Conservation (phyloP, 148 eudicot genomes). For the Pharnaceum exiguum region DNA sequence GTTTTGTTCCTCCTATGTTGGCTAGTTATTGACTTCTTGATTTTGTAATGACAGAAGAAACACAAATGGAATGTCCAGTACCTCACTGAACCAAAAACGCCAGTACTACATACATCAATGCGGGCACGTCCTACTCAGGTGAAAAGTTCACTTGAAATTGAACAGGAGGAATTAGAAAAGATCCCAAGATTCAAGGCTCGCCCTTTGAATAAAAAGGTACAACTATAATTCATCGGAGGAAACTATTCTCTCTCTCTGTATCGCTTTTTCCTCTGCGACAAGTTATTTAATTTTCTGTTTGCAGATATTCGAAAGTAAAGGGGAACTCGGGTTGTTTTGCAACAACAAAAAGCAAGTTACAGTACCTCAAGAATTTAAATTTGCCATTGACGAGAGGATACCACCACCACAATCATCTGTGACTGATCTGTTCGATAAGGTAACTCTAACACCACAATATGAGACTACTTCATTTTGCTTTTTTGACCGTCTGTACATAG, state of each 20-base stretch:
- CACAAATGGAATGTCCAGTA: slow-evolving; percentile 56
- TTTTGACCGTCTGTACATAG: not conserved
- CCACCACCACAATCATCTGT: slow-evolving; percentile 53
- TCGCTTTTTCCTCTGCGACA: no score
- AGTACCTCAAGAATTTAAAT: slow-evolving; percentile 83
- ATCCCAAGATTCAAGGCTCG: slow-evolving; percentile 88
- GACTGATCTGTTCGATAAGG: slow-evolving; percentile 86
- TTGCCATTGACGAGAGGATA: slow-evolving; percentile 77
- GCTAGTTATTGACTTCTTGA: no score
- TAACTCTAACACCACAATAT: no score
- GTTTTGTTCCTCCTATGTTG: slow-evolving; percentile 1
- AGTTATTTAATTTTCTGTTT: no score
- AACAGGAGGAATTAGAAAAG: slow-evolving; percentile 78
- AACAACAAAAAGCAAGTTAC: slow-evolving; percentile 74
- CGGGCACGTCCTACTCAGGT: slow-evolving; percentile 79
- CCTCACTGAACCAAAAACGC: slow-evolving; percentile 77
- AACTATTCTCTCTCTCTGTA: no score
- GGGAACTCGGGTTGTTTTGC: slow-evolving; percentile 70
- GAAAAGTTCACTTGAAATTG: slow-evolving; percentile 76
- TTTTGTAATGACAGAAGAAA: slow-evolving; percentile 43
- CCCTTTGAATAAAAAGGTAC: slow-evolving; percentile 87
- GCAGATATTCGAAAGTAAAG: slow-evolving; percentile 94
- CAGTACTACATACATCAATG: slow-evolving; percentile 73
- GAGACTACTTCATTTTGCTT: not conserved
- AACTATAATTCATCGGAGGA: not conserved